Percentiles rank a stretch among this genome's conserved stretches.
These are phyloP conservation scores for Solanum virginianum DNA, from an alignment of 257 asterid species.

Conservation along the genomic window DNA sequence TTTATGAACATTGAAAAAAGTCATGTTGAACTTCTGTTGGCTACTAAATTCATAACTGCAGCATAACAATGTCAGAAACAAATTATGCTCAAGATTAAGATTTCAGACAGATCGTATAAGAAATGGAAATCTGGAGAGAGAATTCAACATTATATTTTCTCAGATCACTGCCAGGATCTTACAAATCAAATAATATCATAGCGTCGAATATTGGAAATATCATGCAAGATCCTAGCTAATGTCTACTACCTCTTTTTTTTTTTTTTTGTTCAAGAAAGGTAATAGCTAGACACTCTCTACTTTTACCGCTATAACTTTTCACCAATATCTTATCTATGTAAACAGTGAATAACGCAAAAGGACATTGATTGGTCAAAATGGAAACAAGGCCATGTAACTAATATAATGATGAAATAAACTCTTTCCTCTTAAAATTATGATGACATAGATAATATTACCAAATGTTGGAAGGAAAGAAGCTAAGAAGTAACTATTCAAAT, in stretches of 20 bases:
- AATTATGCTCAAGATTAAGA: not conserved
- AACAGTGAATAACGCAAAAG: not conserved
- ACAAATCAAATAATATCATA: not conserved
- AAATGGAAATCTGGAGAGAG: not conserved
- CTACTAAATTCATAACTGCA: not conserved
- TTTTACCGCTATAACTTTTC: not conserved
- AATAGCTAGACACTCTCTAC: not conserved
- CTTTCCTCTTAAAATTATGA: not conserved
- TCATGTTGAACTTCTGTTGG: not conserved
- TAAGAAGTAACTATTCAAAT: not conserved
- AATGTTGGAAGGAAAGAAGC: not conserved
- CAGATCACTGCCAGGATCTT: not conserved
- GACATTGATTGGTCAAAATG: not conserved
- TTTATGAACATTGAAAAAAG: not conserved
- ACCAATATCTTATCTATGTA: not conserved
- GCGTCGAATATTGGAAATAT: not conserved
- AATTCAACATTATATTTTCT: not conserved
- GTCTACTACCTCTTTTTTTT: not conserved
- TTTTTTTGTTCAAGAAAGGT: not conserved
- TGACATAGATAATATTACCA: not conserved
- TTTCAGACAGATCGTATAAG: not conserved
- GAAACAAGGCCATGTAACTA: not conserved
- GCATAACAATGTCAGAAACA: not conserved
- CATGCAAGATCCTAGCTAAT: not conserved
- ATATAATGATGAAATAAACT: not conserved